Conservation (phyloP, 2,329 filamentous ascomycete species). For the Geoglossum cookeanum region DNA sequence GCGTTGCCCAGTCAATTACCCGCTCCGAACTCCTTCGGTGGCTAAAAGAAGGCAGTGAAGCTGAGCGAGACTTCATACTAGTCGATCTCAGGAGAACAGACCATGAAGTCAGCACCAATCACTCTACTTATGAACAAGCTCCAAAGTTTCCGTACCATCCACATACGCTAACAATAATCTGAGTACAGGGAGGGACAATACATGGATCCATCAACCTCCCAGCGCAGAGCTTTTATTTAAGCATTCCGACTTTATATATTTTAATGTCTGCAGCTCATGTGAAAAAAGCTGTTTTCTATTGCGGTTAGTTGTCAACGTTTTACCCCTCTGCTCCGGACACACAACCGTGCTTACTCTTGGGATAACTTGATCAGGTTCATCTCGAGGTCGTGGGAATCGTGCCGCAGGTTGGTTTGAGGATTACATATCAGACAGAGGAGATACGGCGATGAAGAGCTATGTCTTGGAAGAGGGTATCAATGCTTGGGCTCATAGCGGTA, state of each 20-base stretch:
- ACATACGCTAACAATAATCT: background rate
- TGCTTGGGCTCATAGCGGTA: conserved; percentile 31
- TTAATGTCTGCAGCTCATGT: conserved; percentile 32
- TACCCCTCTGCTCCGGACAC: background rate
- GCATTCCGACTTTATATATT: conserved; percentile 28
- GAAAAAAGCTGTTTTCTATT: conserved; percentile 33
- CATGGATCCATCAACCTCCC: conserved; percentile 37
- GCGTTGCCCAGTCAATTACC: conserved; percentile 13
- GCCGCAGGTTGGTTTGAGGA: conserved; percentile 37
- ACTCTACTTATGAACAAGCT: too few relatives aligned
- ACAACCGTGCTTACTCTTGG: too few relatives aligned
- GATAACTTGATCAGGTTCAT: too few relatives aligned
- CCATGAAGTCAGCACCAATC: conserved; percentile 23
- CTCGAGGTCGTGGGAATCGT: conserved; percentile 31
- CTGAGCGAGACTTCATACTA: conserved; percentile 23
- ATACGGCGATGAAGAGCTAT: conserved; percentile 27
- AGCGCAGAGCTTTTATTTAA: conserved; percentile 34
- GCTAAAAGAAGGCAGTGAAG: conserved; percentile 15
- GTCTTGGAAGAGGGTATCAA: conserved; percentile 33
- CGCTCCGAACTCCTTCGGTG: conserved; percentile 20
- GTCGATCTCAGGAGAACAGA: conserved; percentile 35
- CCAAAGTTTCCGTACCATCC: conserved; percentile 3
- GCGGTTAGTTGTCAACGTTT: conserved; percentile 16
- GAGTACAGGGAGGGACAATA: conserved; percentile 39
- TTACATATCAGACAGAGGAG: conserved; percentile 24